Percentiles rank a stretch among this genome's conserved stretches.
Evolutionary conservation across 805 yeast species (phyloP).

Genomic region (Dipodascopsis tothii): DNA sequence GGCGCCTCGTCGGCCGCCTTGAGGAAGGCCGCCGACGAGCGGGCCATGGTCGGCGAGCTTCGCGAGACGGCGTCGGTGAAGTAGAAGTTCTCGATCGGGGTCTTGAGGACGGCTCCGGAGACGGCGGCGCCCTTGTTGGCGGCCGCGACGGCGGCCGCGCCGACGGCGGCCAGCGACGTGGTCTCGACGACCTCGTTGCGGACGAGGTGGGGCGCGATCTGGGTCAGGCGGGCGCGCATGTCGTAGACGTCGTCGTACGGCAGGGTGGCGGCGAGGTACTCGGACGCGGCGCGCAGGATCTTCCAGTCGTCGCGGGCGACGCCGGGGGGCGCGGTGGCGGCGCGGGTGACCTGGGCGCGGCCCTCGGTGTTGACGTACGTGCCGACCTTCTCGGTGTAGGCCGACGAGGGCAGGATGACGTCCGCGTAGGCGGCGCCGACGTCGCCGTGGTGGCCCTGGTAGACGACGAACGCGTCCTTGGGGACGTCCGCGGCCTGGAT

Average conservation of each 20-base stretch:
- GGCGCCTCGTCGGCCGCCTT: conserved; percentile 13
- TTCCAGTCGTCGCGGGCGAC: conserved; percentile 90
- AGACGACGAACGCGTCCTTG: conserved; percentile 75
- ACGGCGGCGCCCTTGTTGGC: conserved; percentile 35
- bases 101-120: conserved; percentile 47
- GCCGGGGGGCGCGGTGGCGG: conserved; percentile 83
- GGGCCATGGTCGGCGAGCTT: conserved; percentile 85
- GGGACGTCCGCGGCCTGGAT: conserved; percentile 62
- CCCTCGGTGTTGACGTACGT: conserved; percentile 88
- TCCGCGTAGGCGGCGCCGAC: conserved; percentile 82
- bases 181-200: conserved; percentile 71
- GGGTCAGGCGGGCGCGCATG: conserved; percentile 60
- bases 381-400: conserved; percentile 79
- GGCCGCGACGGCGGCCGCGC: conserved; percentile 41
- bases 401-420: conserved; percentile 78
- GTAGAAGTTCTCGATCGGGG: conserved; percentile 76
- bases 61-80: conserved; percentile 83
- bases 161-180: conserved; percentile 48
- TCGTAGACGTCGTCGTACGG: conserved; percentile 70
- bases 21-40: conserved; percentile 50
- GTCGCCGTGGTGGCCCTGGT: conserved; percentile 91
- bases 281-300: conserved; percentile 73
- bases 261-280: conserved; percentile 59
- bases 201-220: conserved; percentile 73
- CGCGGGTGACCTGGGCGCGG: conserved; percentile 74